Evolutionary conservation across 257 asterid species (phyloP).

Genomic region (Capsicum chinense): DNA sequence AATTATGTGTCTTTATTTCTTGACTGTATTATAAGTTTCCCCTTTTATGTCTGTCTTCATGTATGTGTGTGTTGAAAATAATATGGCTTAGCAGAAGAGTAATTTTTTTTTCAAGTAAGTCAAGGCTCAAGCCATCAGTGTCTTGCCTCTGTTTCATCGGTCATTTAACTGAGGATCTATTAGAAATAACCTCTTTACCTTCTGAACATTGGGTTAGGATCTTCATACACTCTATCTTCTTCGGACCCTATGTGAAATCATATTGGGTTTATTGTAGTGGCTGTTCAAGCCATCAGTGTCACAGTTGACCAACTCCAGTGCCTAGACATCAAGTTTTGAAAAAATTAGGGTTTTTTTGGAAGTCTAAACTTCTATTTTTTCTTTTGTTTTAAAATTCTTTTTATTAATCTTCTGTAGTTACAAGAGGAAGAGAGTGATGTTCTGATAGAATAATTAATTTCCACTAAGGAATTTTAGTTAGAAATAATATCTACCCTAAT

Average conservation of each 20-base stretch:
- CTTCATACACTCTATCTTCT: no score
- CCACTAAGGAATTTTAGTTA: not conserved
- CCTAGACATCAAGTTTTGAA: not conserved
- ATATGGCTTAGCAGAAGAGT: not conserved
- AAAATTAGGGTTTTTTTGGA: constrained; percentile 30
- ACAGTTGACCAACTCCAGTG: constrained; percentile 31
- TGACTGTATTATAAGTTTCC: not conserved
- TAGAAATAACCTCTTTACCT: no score
- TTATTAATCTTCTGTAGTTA: not conserved
- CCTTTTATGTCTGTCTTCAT: not conserved
- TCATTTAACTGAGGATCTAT: no score
- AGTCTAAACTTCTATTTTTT: not conserved
- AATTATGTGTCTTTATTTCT: no score
- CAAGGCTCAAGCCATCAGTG: no score
- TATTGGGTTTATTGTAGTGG: no score
- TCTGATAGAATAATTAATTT: not conserved
- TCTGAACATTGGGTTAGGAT: no score
- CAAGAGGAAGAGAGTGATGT: not conserved
- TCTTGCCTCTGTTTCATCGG: no score
- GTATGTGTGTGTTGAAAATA: not conserved
- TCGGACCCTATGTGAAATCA: no score
- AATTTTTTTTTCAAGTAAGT: no score
- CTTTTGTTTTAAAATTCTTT: not conserved
- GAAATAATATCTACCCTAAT: not conserved
- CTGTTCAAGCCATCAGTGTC: not conserved